These are phyloP conservation scores for Xylariaceae sp. DNA, from an alignment of 2,329 filamentous ascomycete species.

Conservation along the genomic window DNA sequence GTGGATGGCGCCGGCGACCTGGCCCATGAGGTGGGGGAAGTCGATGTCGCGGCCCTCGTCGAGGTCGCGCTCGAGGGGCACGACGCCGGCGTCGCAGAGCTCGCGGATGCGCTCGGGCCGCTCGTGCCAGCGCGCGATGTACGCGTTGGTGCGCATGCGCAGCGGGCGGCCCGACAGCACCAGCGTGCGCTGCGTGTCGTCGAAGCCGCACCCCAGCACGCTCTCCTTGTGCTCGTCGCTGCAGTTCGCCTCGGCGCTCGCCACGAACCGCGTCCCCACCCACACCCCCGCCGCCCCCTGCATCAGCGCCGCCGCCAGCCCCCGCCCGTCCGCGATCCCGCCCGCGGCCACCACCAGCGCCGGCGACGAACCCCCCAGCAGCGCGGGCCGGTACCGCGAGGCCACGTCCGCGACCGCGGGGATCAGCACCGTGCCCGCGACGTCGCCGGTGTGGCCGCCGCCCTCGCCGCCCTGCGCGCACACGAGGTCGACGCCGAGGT, in stretches of 20 bases:
- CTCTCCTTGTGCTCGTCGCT: constrained; percentile 81
- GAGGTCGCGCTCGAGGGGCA: constrained; percentile 81
- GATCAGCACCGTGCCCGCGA: constrained; percentile 83
- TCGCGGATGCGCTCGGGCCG: constrained; percentile 73
- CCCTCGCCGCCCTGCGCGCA: constrained; percentile 93
- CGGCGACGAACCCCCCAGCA: constrained; percentile 64
- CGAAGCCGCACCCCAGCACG: constrained; percentile 77
- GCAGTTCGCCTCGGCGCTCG: constrained; percentile 77
- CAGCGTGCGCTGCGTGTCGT: constrained; percentile 80
- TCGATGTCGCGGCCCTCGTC: constrained; percentile 83
- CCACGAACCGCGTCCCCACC: constrained; percentile 94
- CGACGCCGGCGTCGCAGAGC: constrained; percentile 74
- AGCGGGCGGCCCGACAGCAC: constrained; percentile 82
- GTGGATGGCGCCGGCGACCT: constrained; percentile 79
- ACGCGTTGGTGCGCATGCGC: constrained; percentile 80
- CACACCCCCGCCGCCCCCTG: constrained; percentile 87
- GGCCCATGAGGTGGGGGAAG: constrained; percentile 88
- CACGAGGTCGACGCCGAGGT: constrained; percentile 85
- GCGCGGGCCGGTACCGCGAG: constrained; percentile 66
- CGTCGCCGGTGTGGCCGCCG: constrained; percentile 88
- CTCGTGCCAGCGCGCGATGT: constrained; percentile 79
- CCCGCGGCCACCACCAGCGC: constrained; percentile 88
- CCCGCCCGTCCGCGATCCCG: constrained; percentile 81
- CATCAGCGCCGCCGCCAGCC: constrained; percentile 80
- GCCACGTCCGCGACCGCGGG: constrained; percentile 88